Evolutionary conservation across 352 stramenopile genomes (phyloP).

Genomic region (Phytophthora pluvialis): DNA sequence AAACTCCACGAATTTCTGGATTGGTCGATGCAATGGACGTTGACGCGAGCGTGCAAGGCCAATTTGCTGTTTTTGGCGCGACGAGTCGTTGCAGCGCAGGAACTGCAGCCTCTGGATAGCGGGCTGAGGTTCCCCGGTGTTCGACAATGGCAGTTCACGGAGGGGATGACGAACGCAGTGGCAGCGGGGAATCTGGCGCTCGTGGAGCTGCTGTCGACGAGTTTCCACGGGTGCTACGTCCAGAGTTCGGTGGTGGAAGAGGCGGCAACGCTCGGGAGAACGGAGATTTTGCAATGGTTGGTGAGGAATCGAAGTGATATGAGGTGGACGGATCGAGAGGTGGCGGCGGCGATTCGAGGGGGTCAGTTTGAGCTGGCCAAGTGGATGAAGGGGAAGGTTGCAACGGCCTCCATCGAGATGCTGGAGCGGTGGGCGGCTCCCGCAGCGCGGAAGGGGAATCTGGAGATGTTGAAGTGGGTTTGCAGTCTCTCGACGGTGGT

Average conservation of each 20-base stretch:
- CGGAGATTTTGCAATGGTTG: slow-evolving; percentile 21
- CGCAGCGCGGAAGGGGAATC: slow-evolving; percentile 13
- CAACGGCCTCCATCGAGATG: slow-evolving; percentile 2
- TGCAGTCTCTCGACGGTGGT: slow-evolving; percentile 15
- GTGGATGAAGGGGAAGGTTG: slow-evolving; percentile 15
- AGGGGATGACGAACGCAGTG: too few species aligned
- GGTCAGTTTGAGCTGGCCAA: slow-evolving; percentile 20
- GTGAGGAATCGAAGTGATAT: slow-evolving; percentile 4
- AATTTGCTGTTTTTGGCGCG: too few species aligned
- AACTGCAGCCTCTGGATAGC: too few species aligned
- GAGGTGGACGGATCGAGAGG: slow-evolving; percentile 13
- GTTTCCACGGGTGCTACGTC: too few species aligned
- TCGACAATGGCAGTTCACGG: too few species aligned
- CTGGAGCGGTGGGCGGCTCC: slow-evolving; percentile 10
- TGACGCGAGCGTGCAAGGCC: too few species aligned
- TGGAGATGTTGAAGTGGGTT: slow-evolving; percentile 21
- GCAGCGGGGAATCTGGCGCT: too few species aligned
- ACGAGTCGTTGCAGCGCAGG: too few species aligned
- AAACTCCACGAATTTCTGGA: too few species aligned
- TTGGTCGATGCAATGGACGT: too few species aligned
- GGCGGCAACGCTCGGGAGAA: not conserved
- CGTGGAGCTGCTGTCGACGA: too few species aligned
- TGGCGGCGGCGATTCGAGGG: slow-evolving; percentile 7
- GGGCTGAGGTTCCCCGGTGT: too few species aligned
- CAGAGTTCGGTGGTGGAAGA: slow-evolving; percentile 8